These are phyloP conservation scores for Neltuma alba DNA, from an alignment of 306 rosid species.

Conservation along the genomic window DNA sequence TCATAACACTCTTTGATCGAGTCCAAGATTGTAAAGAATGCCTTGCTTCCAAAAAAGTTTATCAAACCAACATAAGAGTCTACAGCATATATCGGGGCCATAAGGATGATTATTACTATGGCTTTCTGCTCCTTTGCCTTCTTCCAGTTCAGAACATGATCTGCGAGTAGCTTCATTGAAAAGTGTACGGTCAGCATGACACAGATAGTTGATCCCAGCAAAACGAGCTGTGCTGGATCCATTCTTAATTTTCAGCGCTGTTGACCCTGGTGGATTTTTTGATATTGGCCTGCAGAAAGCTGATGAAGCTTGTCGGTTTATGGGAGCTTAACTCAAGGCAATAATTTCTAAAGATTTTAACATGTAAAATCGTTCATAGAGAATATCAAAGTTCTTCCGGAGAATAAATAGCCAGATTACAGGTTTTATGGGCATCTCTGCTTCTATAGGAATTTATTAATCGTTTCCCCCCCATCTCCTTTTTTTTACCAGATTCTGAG, in stretches of 20 bases:
- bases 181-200: conserved; percentile 74
- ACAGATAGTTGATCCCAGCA: conserved; percentile 65
- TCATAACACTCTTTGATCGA: conserved; percentile 88
- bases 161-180: conserved; percentile 70
- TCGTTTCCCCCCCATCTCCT: neutral
- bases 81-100: conserved; percentile 85
- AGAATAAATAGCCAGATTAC: neutral
- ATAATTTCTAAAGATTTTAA: neutral
- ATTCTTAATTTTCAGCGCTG: conserved; percentile 52
- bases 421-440: neutral
- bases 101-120: conserved; percentile 70
- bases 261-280: conserved; percentile 11
- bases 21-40: conserved; percentile 71
- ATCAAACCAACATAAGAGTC: conserved; percentile 85
- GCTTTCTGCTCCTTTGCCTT: conserved; percentile 92
- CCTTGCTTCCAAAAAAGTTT: conserved; percentile 72
- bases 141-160: conserved; percentile 83
- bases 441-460: conserved; percentile 18
- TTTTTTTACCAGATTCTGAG: neutral
- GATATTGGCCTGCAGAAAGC: conserved; percentile 39
- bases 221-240: conserved; percentile 56
- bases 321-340: conserved; percentile 6
- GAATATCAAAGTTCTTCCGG: neutral
- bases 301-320: conserved; percentile 1
- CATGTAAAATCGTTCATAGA: neutral